phyloP scores from a whole-genome alignment of 1,139 yeast genomes.

The Hansenula lynferdii region DNA sequence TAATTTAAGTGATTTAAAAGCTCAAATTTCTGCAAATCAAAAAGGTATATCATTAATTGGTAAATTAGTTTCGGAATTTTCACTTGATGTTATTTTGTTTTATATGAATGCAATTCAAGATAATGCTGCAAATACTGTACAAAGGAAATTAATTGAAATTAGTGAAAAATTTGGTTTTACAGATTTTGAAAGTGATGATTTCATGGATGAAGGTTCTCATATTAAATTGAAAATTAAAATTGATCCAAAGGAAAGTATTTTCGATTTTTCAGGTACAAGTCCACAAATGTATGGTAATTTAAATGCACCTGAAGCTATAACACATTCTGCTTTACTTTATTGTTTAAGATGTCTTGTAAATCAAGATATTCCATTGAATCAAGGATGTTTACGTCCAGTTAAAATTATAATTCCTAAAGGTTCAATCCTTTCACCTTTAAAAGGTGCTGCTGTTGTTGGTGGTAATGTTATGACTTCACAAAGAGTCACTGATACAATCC shows the following conservation, averaged over 20 bases:
- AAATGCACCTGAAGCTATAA: constrained; percentile 69
- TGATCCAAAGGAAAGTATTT: constrained; percentile 32
- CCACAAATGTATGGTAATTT: constrained; percentile 56
- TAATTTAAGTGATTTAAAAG: constrained; percentile 43
- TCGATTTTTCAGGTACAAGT: constrained; percentile 48
- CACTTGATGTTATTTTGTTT: constrained; percentile 30
- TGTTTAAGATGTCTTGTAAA: constrained; percentile 72
- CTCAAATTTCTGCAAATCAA: constrained; percentile 44
- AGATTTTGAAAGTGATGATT: constrained; percentile 32
- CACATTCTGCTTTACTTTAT: constrained; percentile 77
- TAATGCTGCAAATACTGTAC: constrained; percentile 38
- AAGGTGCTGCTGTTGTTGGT: constrained; percentile 83
- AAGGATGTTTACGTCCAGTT: constrained; percentile 77
- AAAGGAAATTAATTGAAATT: constrained; percentile 28
- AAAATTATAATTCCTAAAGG: constrained; percentile 62
- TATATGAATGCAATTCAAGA: constrained; percentile 44
- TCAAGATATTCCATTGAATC: constrained; percentile 77
- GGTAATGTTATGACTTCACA: constrained; percentile 90
- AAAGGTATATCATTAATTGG: constrained; percentile 39
- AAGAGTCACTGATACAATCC: constrained; percentile 72
- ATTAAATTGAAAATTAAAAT: constrained; percentile 34
- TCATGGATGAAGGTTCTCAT: constrained; percentile 43
- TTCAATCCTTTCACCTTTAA: constrained; percentile 63
- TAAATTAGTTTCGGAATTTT: constrained; percentile 32
- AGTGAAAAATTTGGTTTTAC: constrained; percentile 20